Evolutionary conservation across 345 rosid species (phyloP), one percentile per base, ranked within the genome.

Genomic region (Ceriops tagal): DNA sequence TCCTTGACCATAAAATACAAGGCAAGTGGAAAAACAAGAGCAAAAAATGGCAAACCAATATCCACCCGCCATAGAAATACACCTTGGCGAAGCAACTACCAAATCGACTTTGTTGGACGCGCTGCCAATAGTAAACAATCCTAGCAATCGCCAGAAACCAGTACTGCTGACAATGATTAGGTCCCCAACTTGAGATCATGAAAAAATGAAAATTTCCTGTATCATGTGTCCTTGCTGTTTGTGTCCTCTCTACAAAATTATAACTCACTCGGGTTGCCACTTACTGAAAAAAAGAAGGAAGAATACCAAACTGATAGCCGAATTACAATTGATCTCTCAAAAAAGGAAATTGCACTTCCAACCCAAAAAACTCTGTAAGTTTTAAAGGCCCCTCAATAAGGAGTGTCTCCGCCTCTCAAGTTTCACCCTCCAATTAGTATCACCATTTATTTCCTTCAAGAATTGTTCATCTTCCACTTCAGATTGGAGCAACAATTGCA

Each of bases 401-500:
- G 87, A 76, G 68, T 63, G 80, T 67, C 80, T 76, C 71, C 81
- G 53, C 81, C 87, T 77, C 72, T 85, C 91, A 11, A 74, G 68
- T 74, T 88, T 88, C 73, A 73, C 58, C 83, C 85, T 86, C 75
- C 85, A 61, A 69, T 67, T 73, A 53, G 20, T 64, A 47, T 81
- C 85, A 30, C 61, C 24, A 52, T 68, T 88, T 9, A 75, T 75
- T n/a, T 86, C 85, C 78, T 88, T 93, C 82, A 76, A 37, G 31
- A 75, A 71, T 47, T 81, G 75, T 64, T 84, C 91, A 2, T 79
- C 67, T 66, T 88, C 92, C 51, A 68, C 70, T 81, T 91, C 92
- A 5, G 85, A 78, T 26, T 76, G 84, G 19, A 93, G 83, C 3
- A 79, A 80, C 7, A 82, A 76, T 74, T 88, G 95, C 80, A 93